These are phyloP conservation scores for Pichia cabralensis DNA, from an alignment of 805 yeast genomes.

Conservation along the genomic window DNA sequence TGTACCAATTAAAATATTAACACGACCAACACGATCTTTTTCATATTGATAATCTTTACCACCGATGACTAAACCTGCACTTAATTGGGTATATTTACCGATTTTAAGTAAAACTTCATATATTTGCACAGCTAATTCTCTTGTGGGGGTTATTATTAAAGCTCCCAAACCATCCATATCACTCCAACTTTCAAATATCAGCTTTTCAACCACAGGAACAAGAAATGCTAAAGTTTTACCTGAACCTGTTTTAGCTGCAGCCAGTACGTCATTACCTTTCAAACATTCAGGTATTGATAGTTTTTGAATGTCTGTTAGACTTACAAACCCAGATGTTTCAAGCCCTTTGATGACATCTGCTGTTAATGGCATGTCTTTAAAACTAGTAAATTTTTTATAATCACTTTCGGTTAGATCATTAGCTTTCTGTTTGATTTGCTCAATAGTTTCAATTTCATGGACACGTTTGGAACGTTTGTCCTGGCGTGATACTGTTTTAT, in stretches of 20 bases:
- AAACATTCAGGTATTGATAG: slow-evolving; percentile 67
- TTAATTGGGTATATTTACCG: slow-evolving; percentile 63
- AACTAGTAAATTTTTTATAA: slow-evolving; percentile 34
- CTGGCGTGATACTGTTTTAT: slow-evolving; percentile 19
- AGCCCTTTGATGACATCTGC: slow-evolving; percentile 58
- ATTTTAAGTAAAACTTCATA: slow-evolving; percentile 79
- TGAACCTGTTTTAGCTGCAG: slow-evolving; percentile 84
- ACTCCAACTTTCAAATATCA: slow-evolving; percentile 63
- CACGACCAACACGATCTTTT: slow-evolving; percentile 64
- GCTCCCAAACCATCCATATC: slow-evolving; percentile 87
- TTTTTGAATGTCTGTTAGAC: slow-evolving; percentile 79
- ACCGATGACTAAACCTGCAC: slow-evolving; percentile 89
- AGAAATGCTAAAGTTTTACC: slow-evolving; percentile 87
- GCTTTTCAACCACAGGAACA: slow-evolving; percentile 66
- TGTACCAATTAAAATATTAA: slow-evolving; percentile 81
- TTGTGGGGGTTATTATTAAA: slow-evolving; percentile 78
- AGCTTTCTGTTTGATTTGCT: slow-evolving; percentile 39
- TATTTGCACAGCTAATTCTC: slow-evolving; percentile 86
- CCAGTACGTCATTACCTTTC: slow-evolving; percentile 71
- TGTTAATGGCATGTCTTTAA: slow-evolving; percentile 72
- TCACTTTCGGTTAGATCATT: slow-evolving; percentile 41
- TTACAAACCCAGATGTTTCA: slow-evolving; percentile 64
- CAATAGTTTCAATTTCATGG: slow-evolving; percentile 27
- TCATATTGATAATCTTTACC: slow-evolving; percentile 84
- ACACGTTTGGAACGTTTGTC: slow-evolving; percentile 21